Evolutionary conservation across 2,329 filamentous ascomycete species (phyloP).

Genomic region (Tricladium varicosporioides): DNA sequence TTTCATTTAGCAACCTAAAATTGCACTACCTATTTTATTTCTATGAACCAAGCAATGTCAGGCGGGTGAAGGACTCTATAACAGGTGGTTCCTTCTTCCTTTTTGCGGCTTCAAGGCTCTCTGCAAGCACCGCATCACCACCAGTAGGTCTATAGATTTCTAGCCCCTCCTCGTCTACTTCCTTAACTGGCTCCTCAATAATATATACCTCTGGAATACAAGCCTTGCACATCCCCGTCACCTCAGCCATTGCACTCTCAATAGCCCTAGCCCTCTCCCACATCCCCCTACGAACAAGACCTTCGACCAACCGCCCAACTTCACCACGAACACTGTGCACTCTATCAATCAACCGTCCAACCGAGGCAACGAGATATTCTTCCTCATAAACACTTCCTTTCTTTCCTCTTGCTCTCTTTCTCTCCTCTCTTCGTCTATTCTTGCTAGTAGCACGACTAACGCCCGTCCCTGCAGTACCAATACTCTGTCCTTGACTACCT

Average conservation of each 20-base stretch:
- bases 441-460: slow-evolving; percentile 80
- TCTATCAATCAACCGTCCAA: slow-evolving; percentile 78
- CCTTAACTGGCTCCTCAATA: slow-evolving; percentile 19
- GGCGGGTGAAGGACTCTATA: slow-evolving; percentile 41
- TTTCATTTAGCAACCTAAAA: too few species aligned
- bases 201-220: slow-evolving; percentile 72
- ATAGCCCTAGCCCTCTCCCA: slow-evolving; percentile 79
- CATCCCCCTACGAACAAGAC: slow-evolving; percentile 78
- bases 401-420: slow-evolving; percentile 90
- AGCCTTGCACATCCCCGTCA: slow-evolving; percentile 65
- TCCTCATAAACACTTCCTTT: slow-evolving; percentile 98
- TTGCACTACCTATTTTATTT: background rate
- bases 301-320: slow-evolving; percentile 70
- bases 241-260: slow-evolving; percentile 70
- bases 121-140: slow-evolving; percentile 34
- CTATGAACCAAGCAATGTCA: slow-evolving; percentile 39
- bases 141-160: slow-evolving; percentile 31
- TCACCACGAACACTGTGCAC: slow-evolving; percentile 73
- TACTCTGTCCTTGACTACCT: slow-evolving; percentile 39
- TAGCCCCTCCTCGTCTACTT: slow-evolving; percentile 5
- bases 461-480: slow-evolving; percentile 68
- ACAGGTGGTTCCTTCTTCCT: slow-evolving; percentile 31
- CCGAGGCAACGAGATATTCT: slow-evolving; percentile 89
- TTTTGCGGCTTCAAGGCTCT: slow-evolving; percentile 31
- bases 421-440: slow-evolving; percentile 85